Percentiles rank a stretch among this genome's conserved stretches.
phyloP scores from a whole-genome alignment of 352 stramenopile genomes.

The Phytophthora pistaciae region DNA sequence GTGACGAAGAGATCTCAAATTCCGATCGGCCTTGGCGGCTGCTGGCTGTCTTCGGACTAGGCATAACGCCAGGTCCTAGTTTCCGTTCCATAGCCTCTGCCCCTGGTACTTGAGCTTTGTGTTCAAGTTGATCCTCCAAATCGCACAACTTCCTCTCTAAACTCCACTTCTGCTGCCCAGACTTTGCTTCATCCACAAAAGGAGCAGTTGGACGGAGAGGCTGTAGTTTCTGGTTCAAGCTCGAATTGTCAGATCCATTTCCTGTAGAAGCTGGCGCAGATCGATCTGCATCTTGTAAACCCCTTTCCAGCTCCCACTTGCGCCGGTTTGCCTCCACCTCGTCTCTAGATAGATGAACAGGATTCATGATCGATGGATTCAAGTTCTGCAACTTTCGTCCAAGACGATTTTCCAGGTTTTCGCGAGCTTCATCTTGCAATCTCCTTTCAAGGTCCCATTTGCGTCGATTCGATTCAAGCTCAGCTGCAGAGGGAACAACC shows the following conservation, averaged over 20 bases:
- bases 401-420: constrained; percentile 3
- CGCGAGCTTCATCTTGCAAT: constrained; percentile 21
- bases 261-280: neutral
- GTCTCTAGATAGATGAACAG: constrained; percentile 9
- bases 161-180: neutral
- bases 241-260: neutral
- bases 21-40: neutral
- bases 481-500: constrained; percentile 17
- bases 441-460: constrained; percentile 37
- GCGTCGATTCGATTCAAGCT: constrained; percentile 26
- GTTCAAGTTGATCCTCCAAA: constrained; percentile 6
- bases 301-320: constrained; percentile 38
- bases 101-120: constrained; percentile 1
- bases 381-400: constrained; percentile 25
- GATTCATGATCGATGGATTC: constrained; percentile 20
- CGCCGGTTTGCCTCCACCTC: constrained; percentile 21
- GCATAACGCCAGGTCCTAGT: constrained; percentile 3
- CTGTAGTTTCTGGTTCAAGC: constrained; percentile 12
- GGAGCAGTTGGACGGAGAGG: constrained; percentile 9
- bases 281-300: constrained; percentile 31
- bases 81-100: constrained; percentile 5
- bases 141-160: constrained; percentile 14
- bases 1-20: constrained; percentile 38
- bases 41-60: neutral
- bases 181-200: neutral